phyloP scores from a whole-genome alignment of 805 yeast genomes.

The Candida nanaspora region DNA sequence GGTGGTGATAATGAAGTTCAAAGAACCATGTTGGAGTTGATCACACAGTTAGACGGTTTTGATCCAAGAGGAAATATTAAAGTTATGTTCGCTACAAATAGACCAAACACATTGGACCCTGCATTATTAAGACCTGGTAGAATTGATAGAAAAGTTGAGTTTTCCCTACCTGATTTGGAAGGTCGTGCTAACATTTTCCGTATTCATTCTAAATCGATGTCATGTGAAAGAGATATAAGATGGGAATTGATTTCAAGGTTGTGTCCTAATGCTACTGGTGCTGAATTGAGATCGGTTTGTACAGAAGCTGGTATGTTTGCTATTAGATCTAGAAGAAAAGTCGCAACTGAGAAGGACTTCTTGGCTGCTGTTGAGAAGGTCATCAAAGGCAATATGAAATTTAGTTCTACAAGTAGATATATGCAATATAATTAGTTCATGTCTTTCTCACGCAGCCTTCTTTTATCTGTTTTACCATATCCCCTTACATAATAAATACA shows the following conservation, averaged over 20 bases:
- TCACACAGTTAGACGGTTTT: constrained; percentile 96
- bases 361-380: constrained; percentile 97
- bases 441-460: neutral
- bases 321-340: constrained; percentile 95
- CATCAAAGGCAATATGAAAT: constrained; percentile 96
- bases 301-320: constrained; percentile 99
- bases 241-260: constrained; percentile 97
- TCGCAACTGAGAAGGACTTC: constrained; percentile 97
- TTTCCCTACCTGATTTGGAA: constrained; percentile 91
- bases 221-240: constrained; percentile 93
- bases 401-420: constrained; percentile 93
- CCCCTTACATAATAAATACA: too few relatives aligned
- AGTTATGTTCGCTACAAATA: constrained; percentile 98
- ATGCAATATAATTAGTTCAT: constrained; percentile 83
- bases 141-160: constrained; percentile 97
- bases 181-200: constrained; percentile 97
- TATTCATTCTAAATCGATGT: constrained; percentile 96
- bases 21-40: constrained; percentile 96
- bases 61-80: constrained; percentile 98
- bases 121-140: constrained; percentile 98
- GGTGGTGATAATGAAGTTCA: constrained; percentile 99
- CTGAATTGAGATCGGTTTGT: constrained; percentile 96
- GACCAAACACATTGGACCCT: constrained; percentile 97
- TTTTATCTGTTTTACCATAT: too few relatives aligned
- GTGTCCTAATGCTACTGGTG: constrained; percentile 98